phyloP scores from a whole-genome alignment of 345 rosid species.

The Mallotus nudiflorus region DNA sequence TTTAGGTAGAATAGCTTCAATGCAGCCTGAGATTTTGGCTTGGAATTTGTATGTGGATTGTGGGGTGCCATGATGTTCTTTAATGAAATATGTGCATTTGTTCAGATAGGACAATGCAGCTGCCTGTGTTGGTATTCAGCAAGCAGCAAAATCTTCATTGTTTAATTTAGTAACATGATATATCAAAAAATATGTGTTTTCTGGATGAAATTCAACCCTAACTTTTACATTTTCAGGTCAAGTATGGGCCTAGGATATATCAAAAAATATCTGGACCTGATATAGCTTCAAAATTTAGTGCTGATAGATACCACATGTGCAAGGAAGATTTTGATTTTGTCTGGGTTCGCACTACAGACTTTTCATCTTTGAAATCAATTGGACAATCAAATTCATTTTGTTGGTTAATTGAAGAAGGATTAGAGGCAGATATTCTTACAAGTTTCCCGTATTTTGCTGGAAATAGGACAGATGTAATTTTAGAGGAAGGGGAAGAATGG shows the following conservation, averaged over 20 bases:
- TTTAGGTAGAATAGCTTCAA: neutral
- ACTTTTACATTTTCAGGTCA: conserved; percentile 48
- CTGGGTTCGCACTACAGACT: conserved; percentile 87
- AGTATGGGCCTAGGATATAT: conserved; percentile 66
- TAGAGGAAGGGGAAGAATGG: conserved; percentile 47
- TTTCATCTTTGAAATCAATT: conserved; percentile 61
- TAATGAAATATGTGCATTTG: neutral
- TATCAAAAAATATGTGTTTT: neutral
- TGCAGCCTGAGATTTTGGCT: neutral
- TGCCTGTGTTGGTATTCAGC: neutral
- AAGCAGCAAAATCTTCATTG: neutral
- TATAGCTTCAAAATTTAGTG: conserved; percentile 48
- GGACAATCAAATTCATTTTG: conserved; percentile 67
- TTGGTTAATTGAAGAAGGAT: conserved; percentile 50
- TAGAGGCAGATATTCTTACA: conserved; percentile 42
- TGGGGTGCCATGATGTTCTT: neutral
- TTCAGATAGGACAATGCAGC: neutral
- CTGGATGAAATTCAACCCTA: conserved; percentile 4
- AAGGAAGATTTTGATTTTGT: conserved; percentile 79
- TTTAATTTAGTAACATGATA: neutral
- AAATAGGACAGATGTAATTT: conserved; percentile 33
- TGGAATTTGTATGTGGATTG: neutral
- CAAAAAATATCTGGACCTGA: conserved; percentile 64
- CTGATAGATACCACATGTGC: conserved; percentile 66
- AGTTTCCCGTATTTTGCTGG: conserved; percentile 57